phyloP scores from a whole-genome alignment of 2,329 filamentous ascomycete genomes.

The Xylaria sp. region DNA sequence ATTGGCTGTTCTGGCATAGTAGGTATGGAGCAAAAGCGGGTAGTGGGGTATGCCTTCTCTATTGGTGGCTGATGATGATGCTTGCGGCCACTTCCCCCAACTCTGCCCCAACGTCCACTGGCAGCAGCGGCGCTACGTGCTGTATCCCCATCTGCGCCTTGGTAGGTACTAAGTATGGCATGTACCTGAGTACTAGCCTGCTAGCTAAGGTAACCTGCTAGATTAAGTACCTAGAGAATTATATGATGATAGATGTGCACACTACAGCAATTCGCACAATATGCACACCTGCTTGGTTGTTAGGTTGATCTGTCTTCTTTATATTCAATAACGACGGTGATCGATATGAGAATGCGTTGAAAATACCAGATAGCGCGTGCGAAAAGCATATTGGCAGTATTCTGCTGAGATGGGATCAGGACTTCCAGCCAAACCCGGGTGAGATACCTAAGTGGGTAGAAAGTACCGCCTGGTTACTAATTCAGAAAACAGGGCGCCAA shows the following conservation, averaged over 20 bases:
- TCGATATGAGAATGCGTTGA: not conserved
- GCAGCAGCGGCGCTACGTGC: not conserved
- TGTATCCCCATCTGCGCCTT: not conserved
- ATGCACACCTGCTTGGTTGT: too few species aligned
- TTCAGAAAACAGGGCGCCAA: not conserved
- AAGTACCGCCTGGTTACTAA: not conserved
- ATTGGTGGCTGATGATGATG: slow-evolving; percentile 32
- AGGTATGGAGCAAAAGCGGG: slow-evolving; percentile 8
- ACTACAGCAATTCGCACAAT: not conserved
- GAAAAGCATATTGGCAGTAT: not conserved
- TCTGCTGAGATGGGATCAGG: not conserved
- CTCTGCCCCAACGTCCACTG: not conserved
- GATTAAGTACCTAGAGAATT: not conserved
- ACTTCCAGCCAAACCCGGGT: not conserved
- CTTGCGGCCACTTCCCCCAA: slow-evolving; percentile 17
- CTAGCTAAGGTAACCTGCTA: not conserved
- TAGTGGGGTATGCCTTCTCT: slow-evolving; percentile 20
- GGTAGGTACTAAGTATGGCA: not conserved
- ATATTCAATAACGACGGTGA: too few species aligned
- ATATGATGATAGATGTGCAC: not conserved
- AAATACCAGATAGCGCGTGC: not conserved
- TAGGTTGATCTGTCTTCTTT: too few species aligned
- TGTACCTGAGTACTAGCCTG: not conserved
- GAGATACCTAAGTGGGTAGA: not conserved
- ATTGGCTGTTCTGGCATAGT: slow-evolving; percentile 24